Percentiles rank a stretch among this genome's conserved stretches.
These are phyloP conservation scores for Iberis pinnata DNA, from an alignment of 345 rosid species.

Conservation along the genomic window DNA sequence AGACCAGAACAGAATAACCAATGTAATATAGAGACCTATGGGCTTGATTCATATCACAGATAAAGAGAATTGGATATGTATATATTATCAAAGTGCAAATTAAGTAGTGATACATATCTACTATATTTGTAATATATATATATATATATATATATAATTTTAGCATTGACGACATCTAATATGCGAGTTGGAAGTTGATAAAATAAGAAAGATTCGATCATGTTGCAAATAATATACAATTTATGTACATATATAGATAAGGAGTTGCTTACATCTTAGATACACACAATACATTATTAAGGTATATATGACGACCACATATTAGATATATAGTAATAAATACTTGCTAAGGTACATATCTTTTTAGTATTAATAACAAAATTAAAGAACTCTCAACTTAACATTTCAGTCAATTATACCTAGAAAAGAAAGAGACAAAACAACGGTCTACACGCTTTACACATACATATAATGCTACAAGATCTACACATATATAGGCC, in stretches of 20 bases:
- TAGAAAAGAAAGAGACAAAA: slow-evolving; percentile 5
- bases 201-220: slow-evolving; percentile 18
- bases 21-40: too few species aligned
- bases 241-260: slow-evolving; percentile 3
- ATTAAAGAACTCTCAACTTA: slow-evolving; percentile 20
- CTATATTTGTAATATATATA: neutral
- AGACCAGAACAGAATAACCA: too few species aligned
- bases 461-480: neutral
- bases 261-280: too few species aligned
- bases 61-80: neutral
- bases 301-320: neutral
- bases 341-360: neutral
- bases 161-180: slow-evolving; percentile 14
- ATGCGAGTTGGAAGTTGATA: slow-evolving; percentile 15
- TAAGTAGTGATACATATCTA: too few species aligned
- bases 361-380: slow-evolving; percentile 7
- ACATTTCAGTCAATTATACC: slow-evolving; percentile 16
- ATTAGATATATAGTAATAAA: neutral
- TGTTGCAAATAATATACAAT: slow-evolving; percentile 10
- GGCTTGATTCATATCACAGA: neutral
- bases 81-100: neutral
- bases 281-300: neutral
- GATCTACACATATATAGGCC: neutral
- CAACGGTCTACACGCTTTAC: slow-evolving; percentile 17
- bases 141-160: neutral